Conservation (phyloP, 345 rosid species). For the Pugionium dolabratum region DNA sequence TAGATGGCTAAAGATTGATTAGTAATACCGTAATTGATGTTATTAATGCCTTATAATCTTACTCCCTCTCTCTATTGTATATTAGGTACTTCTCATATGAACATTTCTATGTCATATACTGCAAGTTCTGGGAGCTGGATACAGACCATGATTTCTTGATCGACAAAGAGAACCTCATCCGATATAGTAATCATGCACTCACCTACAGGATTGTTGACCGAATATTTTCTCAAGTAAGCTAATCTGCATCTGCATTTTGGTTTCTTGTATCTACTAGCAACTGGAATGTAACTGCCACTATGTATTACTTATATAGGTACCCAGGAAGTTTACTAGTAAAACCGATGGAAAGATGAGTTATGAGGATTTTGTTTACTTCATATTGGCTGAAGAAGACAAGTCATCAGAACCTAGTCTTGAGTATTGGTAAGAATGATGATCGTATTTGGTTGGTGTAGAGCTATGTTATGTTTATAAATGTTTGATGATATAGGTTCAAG, state of each 20-base stretch:
- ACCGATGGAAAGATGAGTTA: conserved; percentile 92
- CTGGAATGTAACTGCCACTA: conserved; percentile 12
- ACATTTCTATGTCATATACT: conserved; percentile 58
- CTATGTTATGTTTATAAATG: conserved; percentile 6
- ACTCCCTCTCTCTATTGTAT: background rate
- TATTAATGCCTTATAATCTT: background rate
- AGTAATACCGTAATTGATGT: background rate
- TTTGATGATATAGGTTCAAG: conserved; percentile 64
- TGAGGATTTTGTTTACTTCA: conserved; percentile 95
- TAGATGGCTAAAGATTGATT: conserved; percentile 33
- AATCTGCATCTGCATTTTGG: conserved; percentile 21
- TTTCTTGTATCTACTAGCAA: conserved; percentile 10
- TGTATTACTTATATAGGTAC: conserved; percentile 49
- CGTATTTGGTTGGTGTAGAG: conserved; percentile 1
- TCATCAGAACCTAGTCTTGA: conserved; percentile 95
- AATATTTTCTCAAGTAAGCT: conserved; percentile 88
- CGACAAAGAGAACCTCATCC: conserved; percentile 96
- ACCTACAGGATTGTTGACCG: conserved; percentile 93
- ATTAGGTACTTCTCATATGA: conserved; percentile 93
- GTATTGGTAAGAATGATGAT: conserved; percentile 59
- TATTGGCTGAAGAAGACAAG: conserved; percentile 94
- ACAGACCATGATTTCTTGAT: conserved; percentile 97
- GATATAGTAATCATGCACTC: conserved; percentile 97
- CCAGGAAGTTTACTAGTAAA: conserved; percentile 84
- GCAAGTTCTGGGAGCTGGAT: conserved; percentile 99